phyloP scores from a whole-genome alignment of 345 rosid genomes.

The Syzygium jambos region DNA sequence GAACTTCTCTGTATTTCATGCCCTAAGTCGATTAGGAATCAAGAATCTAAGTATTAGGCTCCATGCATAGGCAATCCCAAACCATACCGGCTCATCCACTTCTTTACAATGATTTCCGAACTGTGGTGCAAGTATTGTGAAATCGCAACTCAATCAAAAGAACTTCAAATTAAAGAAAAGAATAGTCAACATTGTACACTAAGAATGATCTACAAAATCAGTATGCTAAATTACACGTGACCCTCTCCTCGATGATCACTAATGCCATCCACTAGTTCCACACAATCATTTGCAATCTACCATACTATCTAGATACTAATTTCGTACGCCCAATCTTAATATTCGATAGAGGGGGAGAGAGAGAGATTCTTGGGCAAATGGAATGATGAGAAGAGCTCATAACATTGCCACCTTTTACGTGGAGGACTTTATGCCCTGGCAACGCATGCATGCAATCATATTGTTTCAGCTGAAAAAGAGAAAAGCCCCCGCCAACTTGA shows the following conservation, averaged over 20 bases:
- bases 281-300: background rate
- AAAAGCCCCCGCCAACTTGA: background rate
- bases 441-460: slow-evolving; percentile 3
- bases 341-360: background rate
- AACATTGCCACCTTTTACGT: background rate
- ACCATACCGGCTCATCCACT: background rate
- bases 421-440: slow-evolving; percentile 20
- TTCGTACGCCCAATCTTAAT: background rate
- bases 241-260: background rate
- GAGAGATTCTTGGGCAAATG: background rate
- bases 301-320: background rate
- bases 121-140: background rate
- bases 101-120: background rate
- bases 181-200: background rate
- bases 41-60: background rate
- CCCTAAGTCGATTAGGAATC: background rate
- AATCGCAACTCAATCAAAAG: background rate
- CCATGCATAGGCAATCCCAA: background rate
- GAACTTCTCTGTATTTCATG: background rate
- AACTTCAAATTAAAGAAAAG: background rate
- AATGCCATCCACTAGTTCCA: background rate
- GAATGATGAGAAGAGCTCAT: slow-evolving; percentile 5
- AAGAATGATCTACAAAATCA: background rate
- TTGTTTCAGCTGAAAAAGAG: background rate
- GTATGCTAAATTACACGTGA: background rate